phyloP scores from a whole-genome alignment of 805 yeast species.

The Metschnikowia amazonensis region DNA sequence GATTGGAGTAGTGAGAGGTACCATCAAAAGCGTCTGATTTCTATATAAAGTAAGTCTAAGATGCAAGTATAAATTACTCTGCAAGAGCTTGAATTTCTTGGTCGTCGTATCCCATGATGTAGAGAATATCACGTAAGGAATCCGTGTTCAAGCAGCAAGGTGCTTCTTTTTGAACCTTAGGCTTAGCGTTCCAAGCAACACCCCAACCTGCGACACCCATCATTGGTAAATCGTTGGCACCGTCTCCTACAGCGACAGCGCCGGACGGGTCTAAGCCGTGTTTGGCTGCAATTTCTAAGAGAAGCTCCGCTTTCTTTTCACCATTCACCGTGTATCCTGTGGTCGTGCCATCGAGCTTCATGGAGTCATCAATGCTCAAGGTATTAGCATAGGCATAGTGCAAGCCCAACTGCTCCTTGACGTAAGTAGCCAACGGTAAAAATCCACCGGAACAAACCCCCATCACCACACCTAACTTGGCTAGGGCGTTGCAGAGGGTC shows the following conservation, averaged over 20 bases:
- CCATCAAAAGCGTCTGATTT: conserved; percentile 24
- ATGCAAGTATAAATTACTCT: not conserved
- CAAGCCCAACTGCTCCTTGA: conserved; percentile 61
- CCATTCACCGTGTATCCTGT: conserved; percentile 86
- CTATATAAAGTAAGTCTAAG: not conserved
- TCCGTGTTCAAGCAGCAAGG: conserved; percentile 76
- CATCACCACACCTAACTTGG: conserved; percentile 56
- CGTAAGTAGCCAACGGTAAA: conserved; percentile 76
- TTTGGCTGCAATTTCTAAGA: conserved; percentile 55
- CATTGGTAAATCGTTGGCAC: conserved; percentile 93
- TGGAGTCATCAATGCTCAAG: conserved; percentile 43
- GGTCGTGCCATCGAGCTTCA: conserved; percentile 69
- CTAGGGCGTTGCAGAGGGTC: conserved; percentile 63
- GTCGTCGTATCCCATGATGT: conserved; percentile 72
- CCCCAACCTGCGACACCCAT: conserved; percentile 92
- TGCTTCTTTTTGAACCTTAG: conserved; percentile 79
- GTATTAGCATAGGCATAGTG: conserved; percentile 90
- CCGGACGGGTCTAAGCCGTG: conserved; percentile 48
- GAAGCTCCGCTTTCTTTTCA: conserved; percentile 68
- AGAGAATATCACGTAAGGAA: conserved; percentile 71
- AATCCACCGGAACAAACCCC: conserved; percentile 97
- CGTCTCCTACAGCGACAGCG: conserved; percentile 91
- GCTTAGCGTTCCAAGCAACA: conserved; percentile 96
- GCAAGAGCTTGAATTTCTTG: conserved; percentile 39
- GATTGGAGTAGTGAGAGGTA: conserved; percentile 71